A percentile compares a stretch with the other conserved stretches of the same genome.
Conservation (phyloP, 345 rosid genomes). For the Mallotus nudiflorus region DNA sequence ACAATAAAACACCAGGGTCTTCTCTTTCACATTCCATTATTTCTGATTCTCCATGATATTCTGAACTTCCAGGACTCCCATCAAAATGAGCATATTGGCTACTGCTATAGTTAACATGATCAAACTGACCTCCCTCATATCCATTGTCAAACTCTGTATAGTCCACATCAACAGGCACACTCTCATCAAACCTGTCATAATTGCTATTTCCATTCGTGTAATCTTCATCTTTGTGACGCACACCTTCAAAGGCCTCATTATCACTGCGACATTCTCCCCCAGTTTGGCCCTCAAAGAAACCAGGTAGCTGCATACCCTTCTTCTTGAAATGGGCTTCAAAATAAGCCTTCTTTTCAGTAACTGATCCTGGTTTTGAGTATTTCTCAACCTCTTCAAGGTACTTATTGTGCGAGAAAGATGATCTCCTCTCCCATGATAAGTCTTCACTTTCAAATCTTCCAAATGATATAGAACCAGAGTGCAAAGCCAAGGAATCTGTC, state of each 20-base stretch:
- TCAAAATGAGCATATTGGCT: constrained; percentile 40
- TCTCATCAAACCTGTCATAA: constrained; percentile 29
- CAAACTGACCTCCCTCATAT: constrained; percentile 25
- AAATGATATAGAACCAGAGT: constrained; percentile 86
- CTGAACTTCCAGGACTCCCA: constrained; percentile 48
- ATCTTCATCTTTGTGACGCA: constrained; percentile 30
- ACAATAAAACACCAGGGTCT: constrained; percentile 21
- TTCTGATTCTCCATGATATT: constrained; percentile 28
- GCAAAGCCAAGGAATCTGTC: constrained; percentile 65
- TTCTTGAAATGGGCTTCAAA: constrained; percentile 91
- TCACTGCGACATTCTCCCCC: constrained; percentile 35
- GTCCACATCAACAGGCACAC: constrained; percentile 25
- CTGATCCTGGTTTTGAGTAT: constrained; percentile 82
- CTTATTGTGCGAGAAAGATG: constrained; percentile 82
- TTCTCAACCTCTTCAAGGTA: constrained; percentile 95
- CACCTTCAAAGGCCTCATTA: constrained; percentile 27
- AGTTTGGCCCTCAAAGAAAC: constrained; percentile 43
- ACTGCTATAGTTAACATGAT: constrained; percentile 21
- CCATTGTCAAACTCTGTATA: constrained; percentile 24
- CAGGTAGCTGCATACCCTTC: constrained; percentile 54
- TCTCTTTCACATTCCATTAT: constrained; percentile 33
- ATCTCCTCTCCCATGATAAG: constrained; percentile 80
- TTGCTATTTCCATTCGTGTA: constrained; percentile 28
- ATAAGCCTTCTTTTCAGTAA: constrained; percentile 74
- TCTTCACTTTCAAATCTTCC: constrained; percentile 87